Percentiles rank a stretch among this genome's conserved stretches.
phyloP scores from a whole-genome alignment of 495 filamentous ascomycete genomes.

The Daldinia bambusicola region DNA sequence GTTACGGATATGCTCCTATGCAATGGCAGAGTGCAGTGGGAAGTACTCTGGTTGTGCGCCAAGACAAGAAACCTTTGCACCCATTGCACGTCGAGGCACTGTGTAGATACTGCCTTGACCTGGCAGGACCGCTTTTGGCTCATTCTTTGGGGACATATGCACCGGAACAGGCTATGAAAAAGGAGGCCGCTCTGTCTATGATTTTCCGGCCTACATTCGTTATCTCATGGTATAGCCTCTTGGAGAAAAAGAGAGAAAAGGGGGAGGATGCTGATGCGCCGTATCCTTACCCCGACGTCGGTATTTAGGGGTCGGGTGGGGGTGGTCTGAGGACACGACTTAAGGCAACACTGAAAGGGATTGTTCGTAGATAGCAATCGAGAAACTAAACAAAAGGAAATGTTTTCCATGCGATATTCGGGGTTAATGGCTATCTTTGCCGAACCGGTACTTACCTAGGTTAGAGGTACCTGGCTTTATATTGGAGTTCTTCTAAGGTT shows the following conservation, averaged over 20 bases:
- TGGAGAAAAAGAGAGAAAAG: slow-evolving; percentile 10
- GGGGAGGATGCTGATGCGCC: slow-evolving; percentile 15
- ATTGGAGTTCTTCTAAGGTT: no score
- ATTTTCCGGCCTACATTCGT: slow-evolving; percentile 31
- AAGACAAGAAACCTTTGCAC: slow-evolving; percentile 35
- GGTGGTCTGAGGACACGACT: no score
- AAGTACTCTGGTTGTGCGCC: slow-evolving; percentile 32
- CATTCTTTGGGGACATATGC: slow-evolving; percentile 23
- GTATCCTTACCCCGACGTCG: slow-evolving; percentile 30
- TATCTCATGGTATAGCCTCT: slow-evolving; percentile 22
- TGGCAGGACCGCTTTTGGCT: background rate
- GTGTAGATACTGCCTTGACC: slow-evolving; percentile 28
- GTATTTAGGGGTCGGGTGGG: no score
- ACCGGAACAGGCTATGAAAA: slow-evolving; percentile 33
- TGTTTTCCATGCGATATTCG: no score
- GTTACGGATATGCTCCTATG: slow-evolving; percentile 11
- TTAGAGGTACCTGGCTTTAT: no score
- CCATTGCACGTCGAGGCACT: slow-evolving; percentile 31
- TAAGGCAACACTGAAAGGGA: no score
- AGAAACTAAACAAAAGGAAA: no score
- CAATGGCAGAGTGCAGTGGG: slow-evolving; percentile 32
- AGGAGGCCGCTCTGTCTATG: slow-evolving; percentile 26
- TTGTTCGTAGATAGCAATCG: no score
- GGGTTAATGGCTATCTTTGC: no score
- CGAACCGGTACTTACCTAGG: no score